Conservation (phyloP, 1,284 basidiomycete genomes). For the Rhodofomes roseus region DNA sequence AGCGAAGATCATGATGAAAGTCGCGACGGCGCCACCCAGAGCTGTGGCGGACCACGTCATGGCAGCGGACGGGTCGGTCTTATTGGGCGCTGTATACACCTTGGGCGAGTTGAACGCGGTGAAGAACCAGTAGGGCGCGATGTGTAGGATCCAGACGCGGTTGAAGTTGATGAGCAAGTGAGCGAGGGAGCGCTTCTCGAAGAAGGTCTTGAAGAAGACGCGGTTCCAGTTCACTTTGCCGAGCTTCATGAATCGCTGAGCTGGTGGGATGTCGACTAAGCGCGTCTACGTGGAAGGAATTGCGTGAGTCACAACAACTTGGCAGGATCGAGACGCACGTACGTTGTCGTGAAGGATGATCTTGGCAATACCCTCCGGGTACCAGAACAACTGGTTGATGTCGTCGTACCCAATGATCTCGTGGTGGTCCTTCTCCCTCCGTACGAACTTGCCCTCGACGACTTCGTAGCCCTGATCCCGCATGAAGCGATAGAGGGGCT, state of each 20-base stretch:
- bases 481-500: constrained; percentile 94
- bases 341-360: constrained; percentile 89
- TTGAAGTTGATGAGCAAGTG: constrained; percentile 97
- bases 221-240: constrained; percentile 87
- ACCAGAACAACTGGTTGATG: constrained; percentile 99
- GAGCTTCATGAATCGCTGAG: constrained; percentile 90
- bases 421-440: constrained; percentile 93
- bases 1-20: constrained; percentile 86
- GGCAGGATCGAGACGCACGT: constrained; percentile 23
- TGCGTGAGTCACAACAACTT: background rate
- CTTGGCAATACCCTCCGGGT: constrained; percentile 94
- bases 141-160: constrained; percentile 92
- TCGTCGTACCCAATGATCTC: constrained; percentile 98
- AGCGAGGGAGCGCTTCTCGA: constrained; percentile 88
- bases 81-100: constrained; percentile 75
- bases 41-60: constrained; percentile 95
- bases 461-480: constrained; percentile 98
- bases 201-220: constrained; percentile 97
- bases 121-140: constrained; percentile 91
- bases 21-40: constrained; percentile 87
- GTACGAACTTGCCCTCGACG: constrained; percentile 91
- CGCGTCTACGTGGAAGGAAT: constrained; percentile 60
- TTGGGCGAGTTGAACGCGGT: constrained; percentile 95
- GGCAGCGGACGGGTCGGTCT: constrained; percentile 56
- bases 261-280: constrained; percentile 84